phyloP scores from a whole-genome alignment of 129 eudicot species.

The Flaveria robusta region DNA sequence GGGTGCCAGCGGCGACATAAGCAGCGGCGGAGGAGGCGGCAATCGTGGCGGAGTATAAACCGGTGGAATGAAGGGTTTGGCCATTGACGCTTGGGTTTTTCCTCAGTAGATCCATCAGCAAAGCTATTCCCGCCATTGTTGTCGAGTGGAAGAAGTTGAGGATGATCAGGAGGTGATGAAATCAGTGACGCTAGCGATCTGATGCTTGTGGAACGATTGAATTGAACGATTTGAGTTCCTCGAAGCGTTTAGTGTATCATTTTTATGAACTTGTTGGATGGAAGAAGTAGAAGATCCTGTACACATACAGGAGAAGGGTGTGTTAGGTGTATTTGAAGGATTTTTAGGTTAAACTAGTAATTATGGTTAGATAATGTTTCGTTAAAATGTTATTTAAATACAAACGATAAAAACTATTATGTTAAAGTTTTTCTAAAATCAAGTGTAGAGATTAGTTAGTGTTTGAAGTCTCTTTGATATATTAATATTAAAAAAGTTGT shows the following conservation, averaged over 20 bases:
- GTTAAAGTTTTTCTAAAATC: too few species aligned
- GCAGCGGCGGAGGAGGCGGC: slow-evolving; percentile 68
- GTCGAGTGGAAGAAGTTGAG: not conserved
- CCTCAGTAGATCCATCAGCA: slow-evolving; percentile 56
- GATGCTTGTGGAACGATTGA: not conserved
- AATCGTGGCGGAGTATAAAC: slow-evolving; percentile 55
- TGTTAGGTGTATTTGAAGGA: too few species aligned
- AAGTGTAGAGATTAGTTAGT: too few species aligned
- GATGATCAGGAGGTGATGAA: not conserved
- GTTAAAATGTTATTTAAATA: too few species aligned
- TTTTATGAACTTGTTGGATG: not conserved
- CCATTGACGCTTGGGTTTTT: slow-evolving; percentile 49
- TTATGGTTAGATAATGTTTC: too few species aligned
- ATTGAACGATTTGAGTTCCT: not conserved
- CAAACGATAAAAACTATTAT: too few species aligned
- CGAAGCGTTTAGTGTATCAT: not conserved
- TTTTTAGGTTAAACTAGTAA: too few species aligned
- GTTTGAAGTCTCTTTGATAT: too few species aligned
- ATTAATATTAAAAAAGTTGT: too few species aligned
- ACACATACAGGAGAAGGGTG: too few species aligned
- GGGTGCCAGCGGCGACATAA: slow-evolving; percentile 46
- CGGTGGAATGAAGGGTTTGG: slow-evolving; percentile 49
- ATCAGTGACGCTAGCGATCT: not conserved
- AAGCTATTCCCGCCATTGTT: slow-evolving; percentile 68
- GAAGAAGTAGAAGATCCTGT: not conserved